phyloP scores from a whole-genome alignment of 148 eudicot genomes.

The Euryodendron excelsum region DNA sequence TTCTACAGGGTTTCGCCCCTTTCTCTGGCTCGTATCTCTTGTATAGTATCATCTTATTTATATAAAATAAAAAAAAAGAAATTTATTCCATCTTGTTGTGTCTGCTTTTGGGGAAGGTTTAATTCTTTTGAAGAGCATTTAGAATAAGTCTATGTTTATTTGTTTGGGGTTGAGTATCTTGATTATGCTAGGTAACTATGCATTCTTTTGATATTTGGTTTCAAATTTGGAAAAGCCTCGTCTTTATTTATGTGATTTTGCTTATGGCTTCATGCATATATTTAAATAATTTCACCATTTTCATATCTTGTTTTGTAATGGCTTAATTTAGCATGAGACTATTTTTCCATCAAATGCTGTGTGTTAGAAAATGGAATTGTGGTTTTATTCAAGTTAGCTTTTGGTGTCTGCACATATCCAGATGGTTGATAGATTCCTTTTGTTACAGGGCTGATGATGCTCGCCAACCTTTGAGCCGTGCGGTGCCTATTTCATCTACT shows the following conservation, averaged over 20 bases:
- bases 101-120: background rate
- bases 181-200: background rate
- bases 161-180: background rate
- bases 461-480: conserved; percentile 92
- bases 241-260: background rate
- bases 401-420: background rate
- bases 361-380: background rate
- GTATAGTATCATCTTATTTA: too few species aligned
- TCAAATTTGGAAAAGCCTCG: background rate
- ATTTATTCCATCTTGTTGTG: background rate
- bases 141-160: background rate
- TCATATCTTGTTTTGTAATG: background rate
- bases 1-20: too few species aligned
- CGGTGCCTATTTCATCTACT: conserved; percentile 74
- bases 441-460: conserved; percentile 87
- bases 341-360: background rate
- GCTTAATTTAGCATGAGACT: background rate
- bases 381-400: background rate
- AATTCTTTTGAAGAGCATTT: background rate
- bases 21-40: too few species aligned
- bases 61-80: too few species aligned
- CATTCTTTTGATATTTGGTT: background rate
- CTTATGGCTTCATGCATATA: background rate
- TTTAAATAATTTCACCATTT: background rate
- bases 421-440: conserved; percentile 19